phyloP scores from a whole-genome alignment of 139 green algal species.

The Chlamydomonas sphaeroides region DNA sequence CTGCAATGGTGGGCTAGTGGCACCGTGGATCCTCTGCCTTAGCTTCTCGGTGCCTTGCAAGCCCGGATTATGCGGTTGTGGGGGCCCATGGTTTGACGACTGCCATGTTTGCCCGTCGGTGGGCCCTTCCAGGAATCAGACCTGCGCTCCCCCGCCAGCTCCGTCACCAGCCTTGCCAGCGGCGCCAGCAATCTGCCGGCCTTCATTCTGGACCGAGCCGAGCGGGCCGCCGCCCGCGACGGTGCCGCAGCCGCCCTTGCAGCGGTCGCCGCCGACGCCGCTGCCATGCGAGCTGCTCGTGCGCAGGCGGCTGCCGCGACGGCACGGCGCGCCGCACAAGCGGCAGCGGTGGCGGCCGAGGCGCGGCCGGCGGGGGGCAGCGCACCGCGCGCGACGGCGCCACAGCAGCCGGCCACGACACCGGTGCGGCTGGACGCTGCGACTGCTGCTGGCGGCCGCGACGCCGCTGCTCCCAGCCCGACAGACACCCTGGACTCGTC shows the following conservation, averaged over 20 bases:
- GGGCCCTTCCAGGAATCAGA: constrained; percentile 32
- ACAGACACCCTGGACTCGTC: constrained; percentile 9
- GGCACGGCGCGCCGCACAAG: background rate
- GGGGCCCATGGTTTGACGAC: too few species aligned
- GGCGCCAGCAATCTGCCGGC: constrained; percentile 6
- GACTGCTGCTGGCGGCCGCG: too few species aligned
- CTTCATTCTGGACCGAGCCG: background rate
- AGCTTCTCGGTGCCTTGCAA: too few species aligned
- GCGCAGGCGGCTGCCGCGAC: background rate
- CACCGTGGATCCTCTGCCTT: too few species aligned
- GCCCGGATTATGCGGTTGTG: too few species aligned
- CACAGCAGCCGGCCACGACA: background rate
- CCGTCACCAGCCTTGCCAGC: constrained; percentile 26
- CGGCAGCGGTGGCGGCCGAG: too few species aligned
- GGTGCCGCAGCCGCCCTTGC: background rate
- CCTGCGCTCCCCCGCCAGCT: constrained; percentile 27
- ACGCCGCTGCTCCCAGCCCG: background rate
- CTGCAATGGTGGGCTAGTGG: too few species aligned
- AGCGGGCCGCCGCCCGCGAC: background rate
- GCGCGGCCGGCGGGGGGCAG: background rate
- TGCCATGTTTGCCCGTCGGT: too few species aligned
- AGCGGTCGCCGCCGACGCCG: too few species aligned
- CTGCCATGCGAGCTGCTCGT: background rate
- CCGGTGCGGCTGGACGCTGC: too few species aligned
- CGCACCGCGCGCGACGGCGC: background rate